Conservation (phyloP, 805 yeast genomes). For the Sugiyamaella marilandica region DNA sequence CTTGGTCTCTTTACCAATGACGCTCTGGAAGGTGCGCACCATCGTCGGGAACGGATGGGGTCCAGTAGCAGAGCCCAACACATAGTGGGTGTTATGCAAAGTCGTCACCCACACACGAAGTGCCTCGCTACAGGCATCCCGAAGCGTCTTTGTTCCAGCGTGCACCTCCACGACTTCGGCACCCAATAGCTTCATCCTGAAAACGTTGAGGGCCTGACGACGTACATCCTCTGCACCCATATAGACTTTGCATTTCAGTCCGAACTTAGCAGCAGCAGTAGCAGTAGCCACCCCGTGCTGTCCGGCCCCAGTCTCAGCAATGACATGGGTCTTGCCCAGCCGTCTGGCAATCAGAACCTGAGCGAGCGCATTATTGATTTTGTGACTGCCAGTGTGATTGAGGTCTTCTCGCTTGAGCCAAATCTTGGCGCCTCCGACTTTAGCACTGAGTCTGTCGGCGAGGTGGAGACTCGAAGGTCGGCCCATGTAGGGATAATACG, state of each 20-base stretch:
- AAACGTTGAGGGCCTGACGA: conserved; percentile 96
- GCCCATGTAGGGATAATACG: conserved; percentile 87
- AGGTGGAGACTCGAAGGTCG: conserved; percentile 90
- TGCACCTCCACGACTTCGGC: conserved; percentile 92
- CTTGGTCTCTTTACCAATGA: conserved; percentile 92
- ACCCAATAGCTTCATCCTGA: conserved; percentile 94
- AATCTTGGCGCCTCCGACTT: conserved; percentile 92
- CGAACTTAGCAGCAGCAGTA: conserved; percentile 56
- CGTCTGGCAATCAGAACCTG: conserved; percentile 42
- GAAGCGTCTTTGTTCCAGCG: conserved; percentile 90
- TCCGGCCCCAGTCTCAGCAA: conserved; percentile 50
- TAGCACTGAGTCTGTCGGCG: conserved; percentile 84
- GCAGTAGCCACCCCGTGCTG: conserved; percentile 51
- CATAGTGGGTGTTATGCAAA: conserved; percentile 81
- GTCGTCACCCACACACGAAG: conserved; percentile 93
- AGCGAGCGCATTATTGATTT: conserved; percentile 45
- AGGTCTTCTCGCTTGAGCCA: conserved; percentile 97
- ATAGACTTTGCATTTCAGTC: conserved; percentile 85
- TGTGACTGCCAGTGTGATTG: conserved; percentile 46
- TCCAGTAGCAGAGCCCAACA: conserved; percentile 97
- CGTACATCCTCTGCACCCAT: conserved; percentile 99
- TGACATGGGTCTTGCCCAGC: conserved; percentile 41
- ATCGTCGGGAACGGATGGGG: conserved; percentile 99
- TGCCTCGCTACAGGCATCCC: conserved; percentile 98
- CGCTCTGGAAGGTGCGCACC: conserved; percentile 97